Conservation (phyloP, 75 land plant species). For the Picea glauca region DNA sequence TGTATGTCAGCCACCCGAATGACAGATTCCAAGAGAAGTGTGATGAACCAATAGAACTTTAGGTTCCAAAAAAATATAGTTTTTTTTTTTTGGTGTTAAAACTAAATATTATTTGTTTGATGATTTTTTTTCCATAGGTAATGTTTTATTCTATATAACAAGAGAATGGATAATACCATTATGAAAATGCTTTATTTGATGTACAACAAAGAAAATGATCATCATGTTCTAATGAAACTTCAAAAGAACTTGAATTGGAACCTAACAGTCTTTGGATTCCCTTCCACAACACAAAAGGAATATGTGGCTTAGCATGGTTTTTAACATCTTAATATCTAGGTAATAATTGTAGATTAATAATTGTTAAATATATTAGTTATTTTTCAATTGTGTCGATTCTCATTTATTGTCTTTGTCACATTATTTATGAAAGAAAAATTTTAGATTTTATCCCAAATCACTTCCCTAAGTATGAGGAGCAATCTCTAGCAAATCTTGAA, state of each 20-base stretch:
- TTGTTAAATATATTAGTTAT: neutral
- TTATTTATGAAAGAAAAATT: conserved; percentile 89
- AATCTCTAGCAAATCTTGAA: conserved; percentile 84
- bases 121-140: too few species aligned
- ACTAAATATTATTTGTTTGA: too few species aligned
- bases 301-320: conserved; percentile 94
- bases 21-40: too few species aligned
- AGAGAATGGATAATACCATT: neutral
- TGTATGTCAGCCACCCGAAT: too few species aligned
- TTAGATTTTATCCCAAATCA: conserved; percentile 87
- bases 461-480: conserved; percentile 91
- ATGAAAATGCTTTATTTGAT: conserved; percentile 1
- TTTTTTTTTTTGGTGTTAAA: too few species aligned
- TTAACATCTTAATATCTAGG: conserved; percentile 74
- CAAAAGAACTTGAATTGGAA: conserved; percentile 60
- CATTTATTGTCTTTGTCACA: neutral
- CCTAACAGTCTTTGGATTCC: conserved; percentile 87
- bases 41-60: too few species aligned
- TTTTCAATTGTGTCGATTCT: neutral
- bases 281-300: conserved; percentile 97
- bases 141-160: too few species aligned
- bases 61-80: too few species aligned
- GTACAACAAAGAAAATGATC: conserved; percentile 39
- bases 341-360: too few species aligned
- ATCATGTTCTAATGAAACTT: too few species aligned